Conservation (phyloP, 1,284 basidiomycete genomes). For the Fomitopsis pinicola region DNA sequence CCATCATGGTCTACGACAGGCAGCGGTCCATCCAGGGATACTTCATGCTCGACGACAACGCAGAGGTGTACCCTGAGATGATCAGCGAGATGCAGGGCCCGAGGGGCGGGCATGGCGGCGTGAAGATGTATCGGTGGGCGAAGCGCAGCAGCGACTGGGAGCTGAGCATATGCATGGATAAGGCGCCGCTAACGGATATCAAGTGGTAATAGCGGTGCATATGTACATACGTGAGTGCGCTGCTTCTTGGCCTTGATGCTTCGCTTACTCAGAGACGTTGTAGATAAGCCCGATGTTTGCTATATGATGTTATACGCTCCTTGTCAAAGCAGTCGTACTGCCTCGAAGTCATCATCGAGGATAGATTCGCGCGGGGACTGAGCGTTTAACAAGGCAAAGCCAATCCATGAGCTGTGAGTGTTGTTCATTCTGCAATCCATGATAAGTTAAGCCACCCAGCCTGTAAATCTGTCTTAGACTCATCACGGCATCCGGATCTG, state of each 20-base stretch:
- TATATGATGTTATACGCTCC: neutral
- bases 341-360: too few species aligned
- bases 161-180: constrained; percentile 25
- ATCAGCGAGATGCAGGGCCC: constrained; percentile 15
- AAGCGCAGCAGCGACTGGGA: constrained; percentile 23
- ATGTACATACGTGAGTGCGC: neutral
- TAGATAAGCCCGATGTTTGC: neutral
- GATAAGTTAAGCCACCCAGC: too few species aligned
- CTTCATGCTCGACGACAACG: constrained; percentile 16
- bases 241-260: neutral
- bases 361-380: too few species aligned
- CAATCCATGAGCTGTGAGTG: too few species aligned
- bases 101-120: constrained; percentile 13
- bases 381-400: too few species aligned
- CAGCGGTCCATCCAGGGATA: constrained; percentile 33
- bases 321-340: too few species aligned
- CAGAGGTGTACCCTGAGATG: constrained; percentile 14
- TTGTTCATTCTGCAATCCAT: too few species aligned
- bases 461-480: too few species aligned
- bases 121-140: constrained; percentile 31
- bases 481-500: too few species aligned
- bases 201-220: constrained; percentile 13
- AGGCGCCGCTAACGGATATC: constrained; percentile 14
- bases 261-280: neutral
- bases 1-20: constrained; percentile 37